Conservation (phyloP, 2,329 filamentous ascomycete species). For the Pyricularia sp. region DNA sequence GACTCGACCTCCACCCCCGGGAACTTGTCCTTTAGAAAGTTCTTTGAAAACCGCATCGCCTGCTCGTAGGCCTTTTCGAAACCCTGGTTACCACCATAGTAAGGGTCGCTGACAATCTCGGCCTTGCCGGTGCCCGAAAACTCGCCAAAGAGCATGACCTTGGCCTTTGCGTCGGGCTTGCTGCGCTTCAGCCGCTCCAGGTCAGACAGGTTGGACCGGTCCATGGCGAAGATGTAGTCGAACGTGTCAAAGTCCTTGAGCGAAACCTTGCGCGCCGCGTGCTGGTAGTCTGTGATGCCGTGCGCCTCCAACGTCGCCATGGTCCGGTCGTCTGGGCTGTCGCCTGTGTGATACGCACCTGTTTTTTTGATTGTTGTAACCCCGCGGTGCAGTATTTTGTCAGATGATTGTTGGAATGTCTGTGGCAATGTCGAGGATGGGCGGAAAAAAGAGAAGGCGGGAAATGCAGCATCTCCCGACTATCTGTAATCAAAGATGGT, state of each 20-base stretch:
- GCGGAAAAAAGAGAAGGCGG: neutral
- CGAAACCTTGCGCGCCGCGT: slow-evolving; percentile 56
- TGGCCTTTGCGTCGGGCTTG: slow-evolving; percentile 48
- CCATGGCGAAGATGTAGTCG: slow-evolving; percentile 95
- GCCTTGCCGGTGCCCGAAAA: slow-evolving; percentile 56
- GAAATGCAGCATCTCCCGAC: neutral
- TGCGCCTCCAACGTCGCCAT: slow-evolving; percentile 67
- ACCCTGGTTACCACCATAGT: slow-evolving; percentile 77
- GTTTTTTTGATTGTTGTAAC: too few relatives aligned
- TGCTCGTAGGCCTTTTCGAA: slow-evolving; percentile 86
- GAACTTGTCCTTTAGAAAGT: slow-evolving; percentile 58
- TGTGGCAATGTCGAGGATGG: neutral
- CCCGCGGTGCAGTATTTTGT: neutral
- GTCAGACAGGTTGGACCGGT: slow-evolving; percentile 68
- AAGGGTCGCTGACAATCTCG: slow-evolving; percentile 79
- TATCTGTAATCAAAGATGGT: neutral
- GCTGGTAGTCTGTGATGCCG: slow-evolving; percentile 67
- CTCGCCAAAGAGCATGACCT: slow-evolving; percentile 78
- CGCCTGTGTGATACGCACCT: slow-evolving; percentile 67
- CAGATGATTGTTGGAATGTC: neutral
- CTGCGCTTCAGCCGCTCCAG: slow-evolving; percentile 51
- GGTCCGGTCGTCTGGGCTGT: slow-evolving; percentile 72
- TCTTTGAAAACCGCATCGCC: slow-evolving; percentile 64
- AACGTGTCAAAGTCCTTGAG: slow-evolving; percentile 66
- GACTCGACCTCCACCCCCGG: slow-evolving; percentile 14